Evolutionary conservation across 176 grass and related monocot species (phyloP).

Genomic region (Thalia dealbata): DNA sequence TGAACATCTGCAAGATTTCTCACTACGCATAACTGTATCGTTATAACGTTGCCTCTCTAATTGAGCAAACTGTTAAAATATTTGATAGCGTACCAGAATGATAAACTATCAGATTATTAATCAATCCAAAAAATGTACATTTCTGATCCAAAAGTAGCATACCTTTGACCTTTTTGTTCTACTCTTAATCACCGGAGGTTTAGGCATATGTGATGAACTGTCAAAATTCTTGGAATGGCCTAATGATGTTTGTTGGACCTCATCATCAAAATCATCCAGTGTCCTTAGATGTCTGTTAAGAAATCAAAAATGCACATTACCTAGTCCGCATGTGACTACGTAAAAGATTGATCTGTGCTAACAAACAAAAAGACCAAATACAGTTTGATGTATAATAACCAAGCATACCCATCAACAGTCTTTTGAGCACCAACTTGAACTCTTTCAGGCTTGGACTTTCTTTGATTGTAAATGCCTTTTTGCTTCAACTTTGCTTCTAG

Average conservation of each 20-base stretch:
- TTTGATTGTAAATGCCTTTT: constrained; percentile 68
- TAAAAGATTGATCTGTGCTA: neutral
- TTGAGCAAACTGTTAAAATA: neutral
- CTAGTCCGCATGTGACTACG: neutral
- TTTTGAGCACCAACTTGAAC: constrained; percentile 22
- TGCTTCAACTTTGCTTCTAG: constrained; percentile 80
- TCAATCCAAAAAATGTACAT: constrained; percentile 5
- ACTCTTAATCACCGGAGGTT: constrained; percentile 27
- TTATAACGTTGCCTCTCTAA: neutral
- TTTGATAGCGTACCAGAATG: neutral
- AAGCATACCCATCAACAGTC: constrained; percentile 40
- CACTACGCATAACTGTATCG: neutral
- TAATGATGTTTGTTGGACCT: constrained; percentile 34
- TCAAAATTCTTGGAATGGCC: constrained; percentile 15
- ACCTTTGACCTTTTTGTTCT: constrained; percentile 70
- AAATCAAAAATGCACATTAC: constrained; percentile 22
- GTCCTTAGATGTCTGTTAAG: constrained; percentile 34
- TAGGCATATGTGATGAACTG: constrained; percentile 19
- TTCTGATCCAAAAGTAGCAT: constrained; percentile 1
- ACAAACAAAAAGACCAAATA: neutral
- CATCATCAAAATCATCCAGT: constrained; percentile 80
- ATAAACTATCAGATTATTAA: neutral
- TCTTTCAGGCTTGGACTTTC: constrained; percentile 32
- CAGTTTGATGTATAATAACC: neutral
- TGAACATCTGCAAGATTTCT: neutral